These are phyloP conservation scores for Nannizziopsis arthrosporioides DNA, from an alignment of 2,329 filamentous ascomycete species.

Conservation along the genomic window DNA sequence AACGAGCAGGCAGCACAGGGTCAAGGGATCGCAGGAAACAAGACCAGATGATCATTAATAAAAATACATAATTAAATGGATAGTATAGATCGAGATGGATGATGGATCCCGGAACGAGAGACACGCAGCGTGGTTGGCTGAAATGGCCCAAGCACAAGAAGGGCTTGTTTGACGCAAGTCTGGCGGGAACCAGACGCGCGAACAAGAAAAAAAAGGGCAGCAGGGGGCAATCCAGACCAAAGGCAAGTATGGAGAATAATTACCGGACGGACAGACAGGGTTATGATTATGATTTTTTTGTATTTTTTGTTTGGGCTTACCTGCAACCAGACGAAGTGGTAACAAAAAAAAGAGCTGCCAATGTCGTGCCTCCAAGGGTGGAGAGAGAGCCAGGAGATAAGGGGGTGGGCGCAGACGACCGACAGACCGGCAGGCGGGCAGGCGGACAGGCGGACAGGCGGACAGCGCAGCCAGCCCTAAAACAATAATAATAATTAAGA, in stretches of 20 bases:
- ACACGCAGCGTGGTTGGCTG: conserved; percentile 1
- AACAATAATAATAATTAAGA: too few species aligned
- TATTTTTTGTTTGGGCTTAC: conserved; percentile 4
- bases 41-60: not conserved
- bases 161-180: conserved; percentile 11
- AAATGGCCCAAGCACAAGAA: conserved; percentile 1
- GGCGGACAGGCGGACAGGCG: too few species aligned
- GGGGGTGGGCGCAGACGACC: conserved; percentile 5
- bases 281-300: not conserved
- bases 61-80: not conserved
- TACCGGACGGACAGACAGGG: conserved; percentile 4
- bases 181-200: conserved; percentile 10
- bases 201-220: not conserved
- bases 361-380: conserved; percentile 11
- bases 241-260: conserved; percentile 6
- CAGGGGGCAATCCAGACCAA: conserved; percentile 8
- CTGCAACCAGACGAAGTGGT: conserved; percentile 9
- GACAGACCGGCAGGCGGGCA: not conserved
- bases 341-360: conserved; percentile 8
- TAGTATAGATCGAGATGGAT: not conserved
- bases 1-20: not conserved
- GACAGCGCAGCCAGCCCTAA: too few species aligned
- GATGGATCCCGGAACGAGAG: not conserved
- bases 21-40: not conserved
- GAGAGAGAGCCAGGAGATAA: conserved; percentile 9